Evolutionary conservation across 2,329 filamentous ascomycete species (phyloP), one percentile per base, ranked within the genome.

Genomic region (Colletotrichum acutatum): DNA sequence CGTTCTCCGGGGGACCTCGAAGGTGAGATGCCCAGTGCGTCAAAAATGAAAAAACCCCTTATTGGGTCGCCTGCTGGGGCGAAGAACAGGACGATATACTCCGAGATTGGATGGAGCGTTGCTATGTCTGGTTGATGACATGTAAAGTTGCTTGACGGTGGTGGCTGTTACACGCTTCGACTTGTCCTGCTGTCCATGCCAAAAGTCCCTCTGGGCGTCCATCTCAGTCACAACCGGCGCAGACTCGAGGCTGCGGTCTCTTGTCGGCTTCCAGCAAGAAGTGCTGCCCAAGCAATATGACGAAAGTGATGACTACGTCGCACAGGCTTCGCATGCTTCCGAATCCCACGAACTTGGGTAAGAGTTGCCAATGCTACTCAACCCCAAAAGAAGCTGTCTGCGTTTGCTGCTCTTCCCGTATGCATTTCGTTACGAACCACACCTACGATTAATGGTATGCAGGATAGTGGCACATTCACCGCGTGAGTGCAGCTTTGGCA

Each of bases 1-100:
- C 34, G 19, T 34, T 46, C 34, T 63, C 53, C 19, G 66, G 26
- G 37, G 54, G 32, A 32, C 49, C 49, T 72, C 37, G 26, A 69
- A 69, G 66, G 64, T 62, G 53, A 69, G 59, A 72, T 64, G 66
- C 66, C 32, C 42, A 61, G 49, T 52, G 56, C 67, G 54, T 52
- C 46, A 49, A 32, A n/a, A 30, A 12, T n/a, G n/a, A n/a, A n/a
- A n/a, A n/a, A n/a, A n/a, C n/a, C 54, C 30, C 28, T 68, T 12
- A 62, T 68, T 37, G 64, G 54, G 24, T 22, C 24, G 26, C 57
- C 49, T 22, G n/a, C 14, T 56, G 14, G 30, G 46, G 24, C 46
- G 56, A n/a, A 46, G 52, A n/a, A 57, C 49, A 59, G 59, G 32
- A 49, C 14, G 26, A 54, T 22, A 46, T 56, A 56, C 5, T 37